Base-by-base conservation (phyloP, 1,139 yeast species). In the Waltiozyma sp. region DNA sequence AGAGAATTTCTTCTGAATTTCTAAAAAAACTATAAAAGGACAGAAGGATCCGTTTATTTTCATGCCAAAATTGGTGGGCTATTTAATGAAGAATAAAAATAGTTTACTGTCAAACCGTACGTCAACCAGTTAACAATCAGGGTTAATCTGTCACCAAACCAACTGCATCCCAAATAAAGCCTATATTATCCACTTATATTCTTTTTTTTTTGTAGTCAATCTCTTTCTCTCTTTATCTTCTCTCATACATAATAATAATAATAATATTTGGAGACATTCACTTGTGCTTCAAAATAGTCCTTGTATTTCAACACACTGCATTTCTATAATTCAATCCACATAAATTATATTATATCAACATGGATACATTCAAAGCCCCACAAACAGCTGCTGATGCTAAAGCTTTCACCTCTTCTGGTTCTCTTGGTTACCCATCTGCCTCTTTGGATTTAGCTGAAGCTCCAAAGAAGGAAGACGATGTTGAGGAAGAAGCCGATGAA, bases 341-440 rank as follows among this genome's bases (percentile, higher is more conserved):
- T 11, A 28, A 14, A 28, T 19, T 4, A 35, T n/a, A 18, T n/a
- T 9, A 16, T 4, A 35, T 35, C 11, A 18, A 35, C 4, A 55
- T 55, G 58, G 57, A 55, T 44, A 44, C 56, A 13, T 47, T 55
- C 45, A 55, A 52, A 43, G 42, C 57, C 4, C 59, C 59, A 38
- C 55, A 53, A 43, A 55, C 56, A 11, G 55, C 49, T 11, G 55
- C 53, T 18, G 59, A 55, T 39, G 59, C 58, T 24, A 53, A 54
- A 42, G 47, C 53, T 9, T 55, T 55, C 45, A 55, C 59, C 2
- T 42, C 57, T 0, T 44, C 55, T 2, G 47, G 45, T 40, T 54
- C 56, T 14, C 49, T 55, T 34, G 59, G 53, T 1, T 55, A 55
- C 35, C 59, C 59, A 8, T 41, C 58, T 2, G 58, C 58, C 1